Evolutionary conservation across 1,284 basidiomycete species (phyloP).

Genomic region (Abortiporus biennis): DNA sequence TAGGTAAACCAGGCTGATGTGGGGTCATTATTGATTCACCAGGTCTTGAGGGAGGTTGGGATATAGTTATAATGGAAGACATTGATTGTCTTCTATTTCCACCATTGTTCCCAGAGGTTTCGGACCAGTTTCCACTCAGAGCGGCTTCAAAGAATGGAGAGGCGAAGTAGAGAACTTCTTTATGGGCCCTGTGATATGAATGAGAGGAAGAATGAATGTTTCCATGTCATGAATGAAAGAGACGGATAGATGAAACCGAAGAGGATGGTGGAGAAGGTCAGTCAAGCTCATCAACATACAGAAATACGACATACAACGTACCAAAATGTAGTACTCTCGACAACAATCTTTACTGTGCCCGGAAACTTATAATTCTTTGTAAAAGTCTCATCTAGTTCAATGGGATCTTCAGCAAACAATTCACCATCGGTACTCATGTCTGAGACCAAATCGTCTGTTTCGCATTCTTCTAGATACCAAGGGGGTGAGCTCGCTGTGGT

Average conservation of each 20-base stretch:
- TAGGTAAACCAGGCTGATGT: slow-evolving; percentile 30
- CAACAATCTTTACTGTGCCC: slow-evolving; percentile 80
- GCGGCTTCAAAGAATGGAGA: slow-evolving; percentile 85
- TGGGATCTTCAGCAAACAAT: slow-evolving; percentile 48
- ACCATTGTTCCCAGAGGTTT: slow-evolving; percentile 50
- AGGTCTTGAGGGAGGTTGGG: slow-evolving; percentile 57
- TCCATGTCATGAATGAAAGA: background rate
- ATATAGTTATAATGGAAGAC: slow-evolving; percentile 78
- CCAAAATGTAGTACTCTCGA: slow-evolving; percentile 81
- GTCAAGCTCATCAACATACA: slow-evolving; percentile 2
- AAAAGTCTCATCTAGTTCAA: slow-evolving; percentile 73
- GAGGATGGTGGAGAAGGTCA: background rate
- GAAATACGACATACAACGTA: slow-evolving; percentile 28
- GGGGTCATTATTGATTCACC: slow-evolving; percentile 35
- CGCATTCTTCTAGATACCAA: slow-evolving; percentile 68
- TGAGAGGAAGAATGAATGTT: no score
- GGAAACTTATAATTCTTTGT: slow-evolving; percentile 58
- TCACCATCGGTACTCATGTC: slow-evolving; percentile 62
- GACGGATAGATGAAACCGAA: background rate
- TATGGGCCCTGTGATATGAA: slow-evolving; percentile 59
- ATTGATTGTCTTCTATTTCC: slow-evolving; percentile 60
- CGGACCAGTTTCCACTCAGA: slow-evolving; percentile 74
- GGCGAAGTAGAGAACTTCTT: slow-evolving; percentile 78
- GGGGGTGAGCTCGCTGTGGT: slow-evolving; percentile 60
- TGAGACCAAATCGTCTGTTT: slow-evolving; percentile 53